Evolutionary conservation across 306 rosid genomes (phyloP), one percentile per base, ranked within the genome.

Genomic region (Oxytropis ochrocephala): DNA sequence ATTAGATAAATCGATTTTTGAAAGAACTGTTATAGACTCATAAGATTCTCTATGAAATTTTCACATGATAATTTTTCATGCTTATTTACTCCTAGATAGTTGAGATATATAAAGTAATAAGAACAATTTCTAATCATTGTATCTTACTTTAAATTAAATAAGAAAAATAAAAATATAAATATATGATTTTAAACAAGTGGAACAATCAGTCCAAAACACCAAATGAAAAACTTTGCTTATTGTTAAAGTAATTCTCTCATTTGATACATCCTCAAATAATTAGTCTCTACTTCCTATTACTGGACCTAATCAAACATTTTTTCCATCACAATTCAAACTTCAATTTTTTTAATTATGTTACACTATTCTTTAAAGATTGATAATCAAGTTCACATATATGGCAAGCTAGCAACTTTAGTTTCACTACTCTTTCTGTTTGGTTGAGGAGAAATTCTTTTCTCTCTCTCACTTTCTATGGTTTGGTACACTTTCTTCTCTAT

Each of bases 301-400:
- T 13, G 27, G 21, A 55, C 43, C 21, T 11, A n/a, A 19, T n/a
- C 42, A 48, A 48, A 6, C 69, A 70, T 61, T 49, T 33, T 49
- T 33, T 59, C 59, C 32, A 48, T 60, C 38, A 60, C n/a, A 48
- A 35, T 71, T 46, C 39, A 32, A 35, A 70, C 67, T 57, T 73
- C 11, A n/a, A 60, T 30, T 13, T 60, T 35, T 56, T 56, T 4
- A 4, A 36, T 14, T 43, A 21, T 13, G 33, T 38, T 17, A 64
- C 67, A 55, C 47, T 16, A 5, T 39, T 19, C 13, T 29, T 53
- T 18, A 14, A 39, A 21, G 14, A 44, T 49, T 24, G 48, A 27
- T 47, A 75, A 46, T 67, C 18, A 62, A 43, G 11, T 7, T 21
- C 70, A 33, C 6, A n/a, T n/a, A n/a, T n/a, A n/a, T n/a, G n/a